A percentile compares a stretch with the other conserved stretches of the same genome.
These are phyloP conservation scores for Sclerotinia trifoliorum DNA, from an alignment of 2,329 filamentous ascomycete species.

Conservation along the genomic window DNA sequence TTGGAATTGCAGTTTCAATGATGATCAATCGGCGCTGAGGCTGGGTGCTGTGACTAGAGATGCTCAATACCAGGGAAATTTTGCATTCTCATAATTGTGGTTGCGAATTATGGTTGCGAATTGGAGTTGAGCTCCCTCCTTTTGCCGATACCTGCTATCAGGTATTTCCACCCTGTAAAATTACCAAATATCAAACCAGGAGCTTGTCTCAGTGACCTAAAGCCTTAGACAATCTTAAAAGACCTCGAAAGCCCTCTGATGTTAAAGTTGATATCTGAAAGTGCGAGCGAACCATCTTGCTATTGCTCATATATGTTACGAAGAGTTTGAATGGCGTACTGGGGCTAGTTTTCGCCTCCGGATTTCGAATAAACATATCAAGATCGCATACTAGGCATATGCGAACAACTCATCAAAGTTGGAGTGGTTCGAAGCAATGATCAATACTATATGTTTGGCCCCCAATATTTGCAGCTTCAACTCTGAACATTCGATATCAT, in stretches of 20 bases:
- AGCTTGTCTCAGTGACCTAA: neutral
- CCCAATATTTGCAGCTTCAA: neutral
- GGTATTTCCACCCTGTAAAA: neutral
- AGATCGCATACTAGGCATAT: conserved; percentile 10
- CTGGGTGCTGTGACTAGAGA: neutral
- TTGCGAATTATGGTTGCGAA: neutral
- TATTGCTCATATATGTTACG: neutral
- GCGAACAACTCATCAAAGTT: conserved; percentile 12
- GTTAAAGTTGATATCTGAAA: conserved; percentile 6
- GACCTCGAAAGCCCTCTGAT: neutral
- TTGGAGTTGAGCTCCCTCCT: neutral
- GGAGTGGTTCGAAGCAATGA: neutral
- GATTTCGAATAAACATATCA: neutral
- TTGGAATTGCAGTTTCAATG: neutral
- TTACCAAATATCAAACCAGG: conserved; percentile 7
- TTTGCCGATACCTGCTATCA: neutral
- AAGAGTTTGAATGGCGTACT: conserved; percentile 1
- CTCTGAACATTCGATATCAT: neutral
- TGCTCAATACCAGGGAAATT: neutral
- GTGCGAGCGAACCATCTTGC: neutral
- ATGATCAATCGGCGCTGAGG: neutral
- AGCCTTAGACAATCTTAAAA: neutral
- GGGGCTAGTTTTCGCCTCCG: neutral
- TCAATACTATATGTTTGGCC: neutral
- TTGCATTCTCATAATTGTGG: neutral